These are phyloP conservation scores for Dipodascopsis tothii DNA, from an alignment of 805 yeast species.

Conservation along the genomic window DNA sequence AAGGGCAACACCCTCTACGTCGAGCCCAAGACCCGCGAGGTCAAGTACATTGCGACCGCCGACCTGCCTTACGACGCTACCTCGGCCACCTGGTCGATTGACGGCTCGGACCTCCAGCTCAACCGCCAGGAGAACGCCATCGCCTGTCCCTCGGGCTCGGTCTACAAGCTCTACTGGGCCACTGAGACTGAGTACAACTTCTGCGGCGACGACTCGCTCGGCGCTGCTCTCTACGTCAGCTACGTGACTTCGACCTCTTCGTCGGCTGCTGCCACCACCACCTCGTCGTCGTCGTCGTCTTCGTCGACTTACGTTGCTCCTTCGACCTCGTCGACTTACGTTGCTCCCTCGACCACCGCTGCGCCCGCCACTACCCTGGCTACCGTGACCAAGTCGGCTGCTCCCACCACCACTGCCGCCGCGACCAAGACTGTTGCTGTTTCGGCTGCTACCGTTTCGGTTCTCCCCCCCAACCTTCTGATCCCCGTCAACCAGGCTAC, in stretches of 20 bases:
- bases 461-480: slow-evolving; percentile 16
- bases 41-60: slow-evolving; percentile 8
- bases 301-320: too few relatives aligned
- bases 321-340: too few relatives aligned
- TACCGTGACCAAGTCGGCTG: neutral
- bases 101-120: slow-evolving; percentile 3
- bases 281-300: too few relatives aligned
- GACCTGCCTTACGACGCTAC: slow-evolving; percentile 5
- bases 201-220: slow-evolving; percentile 4
- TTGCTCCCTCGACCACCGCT: too few relatives aligned
- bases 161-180: slow-evolving; percentile 15
- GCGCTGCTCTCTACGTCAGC: slow-evolving; percentile 5
- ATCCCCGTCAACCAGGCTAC: slow-evolving; percentile 13
- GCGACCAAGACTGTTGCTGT: slow-evolving; percentile 4
- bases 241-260: slow-evolving; percentile 2
- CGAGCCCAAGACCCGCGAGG: slow-evolving; percentile 7
- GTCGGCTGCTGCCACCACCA: slow-evolving; percentile 1
- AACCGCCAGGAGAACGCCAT: slow-evolving; percentile 5
- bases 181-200: slow-evolving; percentile 1
- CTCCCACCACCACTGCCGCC: slow-evolving; percentile 4
- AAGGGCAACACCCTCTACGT: slow-evolving; percentile 11
- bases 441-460: slow-evolving; percentile 10
- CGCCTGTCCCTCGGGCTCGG: slow-evolving; percentile 7
- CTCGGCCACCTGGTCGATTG: slow-evolving; percentile 10
- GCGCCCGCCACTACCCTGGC: too few relatives aligned